Evolutionary conservation across 148 eudicot genomes (phyloP), one percentile per base, ranked within the genome.

Genomic region (Silene latifolia): DNA sequence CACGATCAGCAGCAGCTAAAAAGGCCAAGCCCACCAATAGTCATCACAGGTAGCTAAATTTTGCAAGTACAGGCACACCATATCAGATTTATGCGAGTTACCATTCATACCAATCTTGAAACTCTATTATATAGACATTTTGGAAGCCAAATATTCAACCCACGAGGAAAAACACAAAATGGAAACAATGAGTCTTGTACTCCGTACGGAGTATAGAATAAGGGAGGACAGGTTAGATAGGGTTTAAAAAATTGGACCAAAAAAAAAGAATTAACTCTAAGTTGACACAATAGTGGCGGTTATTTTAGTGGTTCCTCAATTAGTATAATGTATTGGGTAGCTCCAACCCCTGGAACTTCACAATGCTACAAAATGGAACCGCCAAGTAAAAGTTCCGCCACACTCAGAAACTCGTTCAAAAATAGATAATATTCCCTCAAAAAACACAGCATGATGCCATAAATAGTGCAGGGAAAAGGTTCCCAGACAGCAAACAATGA

Each of bases 1-100:
- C 35, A 75, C 20, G 20, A 73, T 4, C n/a, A 23, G 76, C 68
- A 73, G 59, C 68, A 21, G 63, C 42, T 44, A 7, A 47, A 24
- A 46, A 73, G 69, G 42, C 63, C 42, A 61, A 73, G 58, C 25
- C 32, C 14, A 21, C 18, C 25, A 35, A 12, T 12, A 35, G 51
- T 48, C 65, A 25, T 35, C 10, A 21, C 39, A 42, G 20, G 12
- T 67, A 21, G 57, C 57, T 61, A 20, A 44, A 63, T 42, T 18
- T 39, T 1, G 23, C 5, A 18, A 35, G 48, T 15, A 17, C 21
- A 32, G 47, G 11, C 35, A 32, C 5, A 32, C 35, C 35, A 32
- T 32, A 32, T 32, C 35, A 32, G 35, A 32, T 32, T 32, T 32
- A 32, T 32, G 4, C 35, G 35, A 32, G 35, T 32, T 32, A 32